Base-by-base conservation (phyloP, 768 basidiomycete genomes). In the Sarcodon aspratus region DNA sequence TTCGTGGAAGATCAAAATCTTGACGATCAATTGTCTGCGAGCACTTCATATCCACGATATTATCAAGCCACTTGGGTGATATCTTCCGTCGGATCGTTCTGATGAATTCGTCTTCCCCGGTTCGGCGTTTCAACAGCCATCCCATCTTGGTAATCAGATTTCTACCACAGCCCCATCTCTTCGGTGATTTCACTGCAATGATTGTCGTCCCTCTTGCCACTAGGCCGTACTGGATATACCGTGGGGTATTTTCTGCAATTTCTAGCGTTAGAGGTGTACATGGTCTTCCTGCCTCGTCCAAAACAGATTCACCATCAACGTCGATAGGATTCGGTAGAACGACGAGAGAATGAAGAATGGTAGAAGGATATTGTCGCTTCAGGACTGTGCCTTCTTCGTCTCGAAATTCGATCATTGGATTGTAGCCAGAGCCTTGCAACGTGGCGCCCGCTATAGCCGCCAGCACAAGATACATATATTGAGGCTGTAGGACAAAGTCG, bases 21-120 rank as follows among this genome's bases (percentile, higher is more conserved):
- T 1, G 17, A 50, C 36, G 11, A 50, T 15, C 34, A 5, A 6
- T n/a, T 1, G 36, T 37, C 46, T 50, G 21, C 31, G 46, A 51
- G 32, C n/a, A 36, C 35, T 54, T 50, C n/a, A 50, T n/a, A 10
- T 47, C 47, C 7, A 46, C 50, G 13, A 50, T 33, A 21, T 54
- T 27, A 21, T 37, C 33, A 3, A 50, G 21, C 34, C 36, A 48
- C 17, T n/a, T 18, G 8, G 36, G 9, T 11, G 46, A 43, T 15
- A 37, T 33, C 34, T 51, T 31, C 9, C 21, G 4, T 44, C 32
- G 45, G 8, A 51, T 40, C 9, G n/a, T 33, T 11, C 33, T 32
- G 15, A 51, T n/a, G 5, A 36, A 13, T 1, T 8, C 37, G 6
- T 21, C 38, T 44, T 51, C 50, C 8, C 45, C 5, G 9, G 31